These are phyloP conservation scores for Septoria petroselini DNA, from an alignment of 2,329 filamentous ascomycete genomes.

Conservation along the genomic window DNA sequence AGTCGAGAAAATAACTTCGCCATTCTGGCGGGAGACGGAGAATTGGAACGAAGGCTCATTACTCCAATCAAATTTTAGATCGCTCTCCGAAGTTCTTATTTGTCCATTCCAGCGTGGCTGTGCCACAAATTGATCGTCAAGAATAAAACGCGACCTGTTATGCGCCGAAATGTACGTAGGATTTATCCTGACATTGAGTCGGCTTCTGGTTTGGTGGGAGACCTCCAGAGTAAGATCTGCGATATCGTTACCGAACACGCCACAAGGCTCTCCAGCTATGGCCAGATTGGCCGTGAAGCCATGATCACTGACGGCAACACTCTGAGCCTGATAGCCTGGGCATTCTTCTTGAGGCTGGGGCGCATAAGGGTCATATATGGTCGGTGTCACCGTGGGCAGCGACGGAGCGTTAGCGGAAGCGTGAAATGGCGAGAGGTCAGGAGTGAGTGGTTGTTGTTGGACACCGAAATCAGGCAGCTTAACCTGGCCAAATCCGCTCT, in stretches of 20 bases:
- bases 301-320: slow-evolving; percentile 17
- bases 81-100: slow-evolving; percentile 24
- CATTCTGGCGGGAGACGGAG: slow-evolving; percentile 21
- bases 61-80: slow-evolving; percentile 32
- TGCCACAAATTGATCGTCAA: slow-evolving; percentile 21
- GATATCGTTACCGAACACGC: slow-evolving; percentile 33
- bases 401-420: not conserved
- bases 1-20: slow-evolving; percentile 34
- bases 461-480: not conserved
- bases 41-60: slow-evolving; percentile 36
- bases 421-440: not conserved
- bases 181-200: slow-evolving; percentile 30
- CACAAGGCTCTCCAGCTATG: slow-evolving; percentile 28
- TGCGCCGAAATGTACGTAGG: slow-evolving; percentile 25
- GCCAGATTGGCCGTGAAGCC: slow-evolving; percentile 32
- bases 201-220: slow-evolving; percentile 28
- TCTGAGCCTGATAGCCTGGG: slow-evolving; percentile 32
- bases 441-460: slow-evolving; percentile 2
- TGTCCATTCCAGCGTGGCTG: slow-evolving; percentile 21
- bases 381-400: slow-evolving; percentile 15
- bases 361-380: slow-evolving; percentile 27
- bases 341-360: slow-evolving; percentile 31
- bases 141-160: slow-evolving; percentile 28
- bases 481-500: slow-evolving; percentile 1
- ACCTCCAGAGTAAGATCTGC: slow-evolving; percentile 28